Percentiles rank a stretch among this genome's conserved stretches.
Evolutionary conservation across 352 stramenopile species (phyloP).

Genomic region (Blastocystis sp.): DNA sequence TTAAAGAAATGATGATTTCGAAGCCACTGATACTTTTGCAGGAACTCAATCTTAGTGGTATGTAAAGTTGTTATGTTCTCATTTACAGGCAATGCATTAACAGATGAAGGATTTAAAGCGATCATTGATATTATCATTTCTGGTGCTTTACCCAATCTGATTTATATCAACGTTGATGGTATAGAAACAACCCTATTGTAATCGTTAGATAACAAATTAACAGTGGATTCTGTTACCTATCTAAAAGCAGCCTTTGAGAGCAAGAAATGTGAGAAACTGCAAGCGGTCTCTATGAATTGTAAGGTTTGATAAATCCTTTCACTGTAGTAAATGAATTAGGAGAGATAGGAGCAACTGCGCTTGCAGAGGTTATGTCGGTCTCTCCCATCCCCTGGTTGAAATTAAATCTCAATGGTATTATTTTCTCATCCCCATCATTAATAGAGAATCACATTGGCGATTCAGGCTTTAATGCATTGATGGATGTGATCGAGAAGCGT

Average conservation of each 20-base stretch:
- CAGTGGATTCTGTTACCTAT: background rate
- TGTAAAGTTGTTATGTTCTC: background rate
- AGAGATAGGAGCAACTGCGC: background rate
- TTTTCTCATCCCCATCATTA: background rate
- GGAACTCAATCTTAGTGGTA: constrained; percentile 51
- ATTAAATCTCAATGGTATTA: constrained; percentile 18
- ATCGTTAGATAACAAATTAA: constrained; percentile 34
- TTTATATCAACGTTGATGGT: constrained; percentile 46
- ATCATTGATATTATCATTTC: background rate
- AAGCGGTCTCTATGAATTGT: constrained; percentile 56
- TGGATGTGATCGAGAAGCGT: background rate
- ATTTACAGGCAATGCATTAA: constrained; percentile 21
- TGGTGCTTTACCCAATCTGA: background rate
- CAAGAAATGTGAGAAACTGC: background rate
- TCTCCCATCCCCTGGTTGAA: constrained; percentile 2
- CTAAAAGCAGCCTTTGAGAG: background rate
- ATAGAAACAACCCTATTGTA: background rate
- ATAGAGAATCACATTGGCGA: constrained; percentile 52
- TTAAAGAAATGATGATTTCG: constrained; percentile 3
- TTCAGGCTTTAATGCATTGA: background rate
- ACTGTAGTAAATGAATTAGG: constrained; percentile 28
- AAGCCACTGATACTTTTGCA: background rate
- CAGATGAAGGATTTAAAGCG: constrained; percentile 1
- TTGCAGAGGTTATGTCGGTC: background rate
- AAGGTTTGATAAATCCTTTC: background rate